These are phyloP conservation scores for Tetraselmis chui DNA, from an alignment of 139 green algal genomes.

Conservation along the genomic window DNA sequence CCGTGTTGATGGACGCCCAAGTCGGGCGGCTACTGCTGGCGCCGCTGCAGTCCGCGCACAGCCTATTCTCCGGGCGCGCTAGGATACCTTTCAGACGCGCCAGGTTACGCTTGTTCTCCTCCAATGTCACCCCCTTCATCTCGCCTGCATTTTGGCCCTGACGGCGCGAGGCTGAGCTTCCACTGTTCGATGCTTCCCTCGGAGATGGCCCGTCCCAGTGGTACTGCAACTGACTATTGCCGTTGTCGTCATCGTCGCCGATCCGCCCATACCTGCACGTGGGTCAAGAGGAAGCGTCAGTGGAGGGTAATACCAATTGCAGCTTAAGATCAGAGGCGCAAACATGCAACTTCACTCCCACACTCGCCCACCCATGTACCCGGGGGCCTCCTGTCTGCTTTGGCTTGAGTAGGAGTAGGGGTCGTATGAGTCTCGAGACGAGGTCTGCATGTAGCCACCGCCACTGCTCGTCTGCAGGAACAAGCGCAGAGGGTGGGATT, in stretches of 20 bases:
- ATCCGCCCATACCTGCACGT: background rate
- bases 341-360: too few relatives aligned
- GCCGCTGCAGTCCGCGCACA: slow-evolving; percentile 60
- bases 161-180: background rate
- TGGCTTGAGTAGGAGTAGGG: too few relatives aligned
- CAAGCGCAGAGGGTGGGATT: too few relatives aligned
- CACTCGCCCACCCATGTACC: too few relatives aligned
- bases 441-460: too few relatives aligned
- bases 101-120: slow-evolving; percentile 61
- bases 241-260: background rate
- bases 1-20: slow-evolving; percentile 66
- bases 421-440: too few relatives aligned
- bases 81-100: slow-evolving; percentile 43
- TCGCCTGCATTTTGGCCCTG: slow-evolving; percentile 46
- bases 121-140: slow-evolving; percentile 67
- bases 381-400: too few relatives aligned
- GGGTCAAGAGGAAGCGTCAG: too few relatives aligned
- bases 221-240: background rate
- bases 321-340: too few relatives aligned
- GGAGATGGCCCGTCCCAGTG: background rate
- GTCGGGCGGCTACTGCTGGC: slow-evolving; percentile 32
- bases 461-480: too few relatives aligned
- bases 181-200: too few relatives aligned
- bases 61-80: slow-evolving; percentile 29
- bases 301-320: too few relatives aligned